Base-by-base conservation (phyloP, 441 rosid genomes). In the Jatropha podagrica region DNA sequence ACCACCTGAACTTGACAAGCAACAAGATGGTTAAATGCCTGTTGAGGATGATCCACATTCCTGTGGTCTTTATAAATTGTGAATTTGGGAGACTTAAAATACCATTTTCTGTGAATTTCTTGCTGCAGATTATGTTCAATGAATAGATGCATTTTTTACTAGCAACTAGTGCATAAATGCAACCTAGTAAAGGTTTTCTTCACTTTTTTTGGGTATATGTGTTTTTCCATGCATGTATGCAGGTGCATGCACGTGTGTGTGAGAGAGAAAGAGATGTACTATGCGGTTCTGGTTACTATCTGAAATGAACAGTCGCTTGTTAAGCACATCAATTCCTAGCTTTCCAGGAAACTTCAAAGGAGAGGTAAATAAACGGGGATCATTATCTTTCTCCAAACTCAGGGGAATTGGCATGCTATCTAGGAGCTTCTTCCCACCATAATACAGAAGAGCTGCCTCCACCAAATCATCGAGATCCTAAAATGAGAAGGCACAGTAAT, bases 231-330 rank as follows among this genome's bases (percentile, higher is more conserved):
- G 6, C 23, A 23, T 23, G 23, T 23, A 23, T 23, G 23, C 23
- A 23, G 0, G 23, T 23, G 23, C 23, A 56, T 14, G 41, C 4
- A 51, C 51, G 63, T 38, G 75, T 68, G 64, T 62, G 70, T 78
- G 41, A 65, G 81, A 79, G 74, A 82, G 62, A 42, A 81, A 79
- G 75, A 42, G 83, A 49, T 82, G 23, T 91, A 93, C 99, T 68
- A 93, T 91, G 78, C 98, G 94, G 85, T 95, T 93, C 78, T 95
- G 99, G 86, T 95, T 93, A 81, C 99, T 92, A 82, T 95, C 99
- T 61, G 98, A 93, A 82, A 95, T 92, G 86, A 95, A 95, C 46
- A 95, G 89, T 64, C 99, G 85, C 71, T 88, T 92, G 87, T 93
- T 95, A 81, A 93, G 90, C 59, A 83, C 76, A 85, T 95, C 99